phyloP scores from a whole-genome alignment of 345 rosid genomes.

The Aegle marmelos region DNA sequence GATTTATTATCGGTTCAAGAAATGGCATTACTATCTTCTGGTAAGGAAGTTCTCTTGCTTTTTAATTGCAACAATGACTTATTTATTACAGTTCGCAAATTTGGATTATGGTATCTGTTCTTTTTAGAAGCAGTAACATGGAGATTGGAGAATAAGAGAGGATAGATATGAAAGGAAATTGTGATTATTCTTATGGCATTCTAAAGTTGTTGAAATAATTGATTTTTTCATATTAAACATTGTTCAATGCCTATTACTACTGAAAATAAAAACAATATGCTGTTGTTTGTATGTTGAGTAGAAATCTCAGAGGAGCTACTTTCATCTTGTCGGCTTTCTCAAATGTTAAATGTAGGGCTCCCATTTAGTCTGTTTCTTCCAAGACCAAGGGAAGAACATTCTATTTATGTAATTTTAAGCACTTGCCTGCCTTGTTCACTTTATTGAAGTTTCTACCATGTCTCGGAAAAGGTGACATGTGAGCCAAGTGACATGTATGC shows the following conservation, averaged over 20 bases:
- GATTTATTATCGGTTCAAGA: slow-evolving; percentile 94
- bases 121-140: background rate
- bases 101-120: background rate
- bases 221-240: background rate
- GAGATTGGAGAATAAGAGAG: background rate
- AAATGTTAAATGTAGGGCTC: background rate
- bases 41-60: slow-evolving; percentile 38
- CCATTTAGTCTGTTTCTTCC: background rate
- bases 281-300: background rate
- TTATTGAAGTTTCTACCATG: background rate
- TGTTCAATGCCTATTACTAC: background rate
- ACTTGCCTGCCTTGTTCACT: background rate
- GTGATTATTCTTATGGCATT: background rate
- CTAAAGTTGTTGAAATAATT: background rate
- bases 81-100: background rate
- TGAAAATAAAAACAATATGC: background rate
- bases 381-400: background rate
- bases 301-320: background rate
- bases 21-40: slow-evolving; percentile 98
- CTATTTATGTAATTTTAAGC: background rate
- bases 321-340: background rate
- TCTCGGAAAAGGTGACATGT: background rate
- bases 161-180: background rate
- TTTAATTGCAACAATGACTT: background rate
- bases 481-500: background rate